phyloP scores from a whole-genome alignment of 2,329 filamentous ascomycete genomes.

The Malbranchea zuffiana region DNA sequence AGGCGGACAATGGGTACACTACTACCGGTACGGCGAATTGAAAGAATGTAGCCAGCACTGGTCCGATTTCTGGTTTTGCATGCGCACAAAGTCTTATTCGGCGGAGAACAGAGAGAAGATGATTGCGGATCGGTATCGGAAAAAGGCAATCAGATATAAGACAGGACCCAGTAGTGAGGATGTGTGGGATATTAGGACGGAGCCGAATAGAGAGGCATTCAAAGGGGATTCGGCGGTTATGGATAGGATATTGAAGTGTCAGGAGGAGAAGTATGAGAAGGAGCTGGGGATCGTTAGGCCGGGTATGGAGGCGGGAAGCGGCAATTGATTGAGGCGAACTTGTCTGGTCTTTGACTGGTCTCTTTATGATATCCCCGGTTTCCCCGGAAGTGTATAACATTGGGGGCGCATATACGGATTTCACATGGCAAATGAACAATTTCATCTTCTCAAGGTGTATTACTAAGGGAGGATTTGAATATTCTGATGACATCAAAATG shows the following conservation, averaged over 20 bases:
- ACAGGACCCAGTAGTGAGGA: slow-evolving; percentile 71
- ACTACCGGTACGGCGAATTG: slow-evolving; percentile 76
- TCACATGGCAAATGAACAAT: no score
- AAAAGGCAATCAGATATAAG: slow-evolving; percentile 55
- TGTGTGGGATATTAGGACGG: slow-evolving; percentile 67
- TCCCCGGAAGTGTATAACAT: no score
- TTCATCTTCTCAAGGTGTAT: no score
- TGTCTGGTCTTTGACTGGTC: no score
- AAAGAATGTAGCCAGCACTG: slow-evolving; percentile 73
- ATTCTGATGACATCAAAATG: no score
- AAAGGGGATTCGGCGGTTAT: slow-evolving; percentile 34
- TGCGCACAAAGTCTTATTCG: slow-evolving; percentile 61
- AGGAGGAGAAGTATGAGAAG: slow-evolving; percentile 25
- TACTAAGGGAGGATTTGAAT: no score
- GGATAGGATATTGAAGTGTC: slow-evolving; percentile 32
- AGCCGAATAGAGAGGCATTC: slow-evolving; percentile 46
- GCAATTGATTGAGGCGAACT: no score
- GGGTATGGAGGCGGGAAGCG: no score
- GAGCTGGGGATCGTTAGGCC: no score
- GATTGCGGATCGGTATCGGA: slow-evolving; percentile 57
- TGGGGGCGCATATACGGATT: no score
- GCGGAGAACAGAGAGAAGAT: slow-evolving; percentile 48
- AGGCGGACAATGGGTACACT: slow-evolving; percentile 79
- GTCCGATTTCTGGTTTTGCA: slow-evolving; percentile 96
- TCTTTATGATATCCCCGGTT: no score